Conservation (phyloP, 1,284 basidiomycete species). For the Tetrapyrgos nigripes region DNA sequence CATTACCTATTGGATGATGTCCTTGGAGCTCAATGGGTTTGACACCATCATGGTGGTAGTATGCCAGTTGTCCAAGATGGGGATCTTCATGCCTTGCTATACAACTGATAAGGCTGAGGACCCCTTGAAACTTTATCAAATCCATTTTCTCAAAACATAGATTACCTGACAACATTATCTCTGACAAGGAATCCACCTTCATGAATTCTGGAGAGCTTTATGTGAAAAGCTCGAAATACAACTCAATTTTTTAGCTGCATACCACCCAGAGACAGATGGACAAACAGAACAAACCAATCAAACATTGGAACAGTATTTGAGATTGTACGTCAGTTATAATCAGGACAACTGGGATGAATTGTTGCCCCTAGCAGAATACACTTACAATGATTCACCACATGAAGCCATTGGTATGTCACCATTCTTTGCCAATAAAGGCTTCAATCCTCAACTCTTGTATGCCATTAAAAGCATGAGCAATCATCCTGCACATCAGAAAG, state of each 20-base stretch:
- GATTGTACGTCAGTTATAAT: too few species aligned
- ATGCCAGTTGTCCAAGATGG: constrained; percentile 42
- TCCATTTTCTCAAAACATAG: constrained; percentile 30
- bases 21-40: too few species aligned
- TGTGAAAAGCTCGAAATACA: constrained; percentile 22
- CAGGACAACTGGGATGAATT: constrained; percentile 44
- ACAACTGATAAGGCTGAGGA: constrained; percentile 34
- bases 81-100: constrained; percentile 36
- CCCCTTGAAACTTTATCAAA: constrained; percentile 30
- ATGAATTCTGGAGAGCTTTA: constrained; percentile 33
- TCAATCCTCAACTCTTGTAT: too few species aligned
- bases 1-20: too few species aligned
- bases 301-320: too few species aligned
- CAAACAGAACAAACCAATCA: too few species aligned
- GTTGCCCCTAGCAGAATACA: constrained; percentile 44
- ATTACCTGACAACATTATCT: constrained; percentile 26
- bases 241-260: constrained; percentile 26
- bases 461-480: too few species aligned
- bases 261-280: constrained; percentile 51
- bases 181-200: too few species aligned
- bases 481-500: too few species aligned
- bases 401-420: neutral
- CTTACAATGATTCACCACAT: constrained; percentile 50
- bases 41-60: constrained; percentile 46
- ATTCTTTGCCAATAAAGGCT: constrained; percentile 10